Evolutionary conservation across 768 basidiomycete species (phyloP), one percentile per base, ranked within the genome.

Genomic region (Pleurotus djamor): DNA sequence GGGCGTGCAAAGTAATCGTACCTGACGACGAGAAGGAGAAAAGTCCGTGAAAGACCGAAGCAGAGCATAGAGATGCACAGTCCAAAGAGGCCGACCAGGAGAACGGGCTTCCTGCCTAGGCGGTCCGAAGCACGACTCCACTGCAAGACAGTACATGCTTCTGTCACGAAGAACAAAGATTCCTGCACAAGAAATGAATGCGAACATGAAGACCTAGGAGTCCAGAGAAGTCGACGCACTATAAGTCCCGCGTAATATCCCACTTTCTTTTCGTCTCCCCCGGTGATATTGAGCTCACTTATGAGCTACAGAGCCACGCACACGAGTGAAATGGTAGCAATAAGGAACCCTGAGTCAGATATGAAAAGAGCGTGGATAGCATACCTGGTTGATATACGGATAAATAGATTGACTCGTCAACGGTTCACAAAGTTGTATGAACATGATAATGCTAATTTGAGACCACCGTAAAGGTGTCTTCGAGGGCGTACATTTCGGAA

Each of bases 191-290:
- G 21, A 32, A 28, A 3, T 28, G 21, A 28, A 3, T 28, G 3
- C 21, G 21, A 28, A 28, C 21, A 8, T 9, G 10, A 45, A 47
- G 6, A 17, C 47, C 37, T 34, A 64, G 10, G 56, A 44, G 16
- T 41, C 37, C 47, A 8, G 12, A 33, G 28, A 41, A 34, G 35
- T 45, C n/a, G 13, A 49, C 60, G 60, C 28, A 86, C 72, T 58
- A 87, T 83, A 48, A 88, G 64, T 28, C 85, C 87, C 21, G 84
- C 86, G 65, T 88, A 89, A 64, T 88, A 88, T 32, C 87, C 87
- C 3, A 87, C 83, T 70, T 84, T 85, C 54, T 77, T 74, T 45
- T 83, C 79, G 60, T 89, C 84, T 17, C 86, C 87, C 17, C 82
- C 82, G 3, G 84, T 87, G 37, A 89, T 75, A 36, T 79, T 83